Percentiles rank a stretch among this genome's conserved stretches.
Evolutionary conservation across 1,139 yeast species (phyloP).

Genomic region (Saccharomyces pastorianus): DNA sequence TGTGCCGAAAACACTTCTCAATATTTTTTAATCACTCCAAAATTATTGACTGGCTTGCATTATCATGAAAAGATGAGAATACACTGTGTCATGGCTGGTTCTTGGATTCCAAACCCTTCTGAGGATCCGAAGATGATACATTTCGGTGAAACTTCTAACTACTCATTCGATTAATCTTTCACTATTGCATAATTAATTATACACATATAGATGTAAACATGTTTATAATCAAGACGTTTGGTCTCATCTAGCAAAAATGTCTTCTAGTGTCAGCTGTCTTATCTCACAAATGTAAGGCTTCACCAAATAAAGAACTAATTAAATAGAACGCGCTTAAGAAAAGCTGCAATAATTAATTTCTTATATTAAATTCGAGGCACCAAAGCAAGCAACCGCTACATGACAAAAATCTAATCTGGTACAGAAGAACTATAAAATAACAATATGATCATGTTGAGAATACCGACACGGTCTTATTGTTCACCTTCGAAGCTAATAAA

Average conservation of each 20-base stretch:
- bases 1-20: conserved; percentile 57
- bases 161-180: conserved; percentile 15
- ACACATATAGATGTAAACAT: neutral
- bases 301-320: neutral
- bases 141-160: conserved; percentile 33
- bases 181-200: neutral
- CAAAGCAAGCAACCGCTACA: neutral
- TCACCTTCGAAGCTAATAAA: neutral
- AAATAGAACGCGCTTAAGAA: neutral
- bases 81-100: conserved; percentile 77
- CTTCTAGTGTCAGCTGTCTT: neutral
- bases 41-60: conserved; percentile 66
- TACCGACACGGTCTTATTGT: neutral
- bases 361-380: neutral
- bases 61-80: conserved; percentile 79
- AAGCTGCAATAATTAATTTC: neutral
- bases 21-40: conserved; percentile 89
- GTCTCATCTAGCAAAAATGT: neutral
- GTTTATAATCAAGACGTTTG: neutral
- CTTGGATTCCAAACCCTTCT: conserved; percentile 36
- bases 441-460: neutral
- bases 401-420: neutral
- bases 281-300: neutral
- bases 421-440: neutral
- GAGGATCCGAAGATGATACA: conserved; percentile 26